phyloP scores from a whole-genome alignment of 192 early-diverging fungal genomes.

The Coemansia sp. region DNA sequence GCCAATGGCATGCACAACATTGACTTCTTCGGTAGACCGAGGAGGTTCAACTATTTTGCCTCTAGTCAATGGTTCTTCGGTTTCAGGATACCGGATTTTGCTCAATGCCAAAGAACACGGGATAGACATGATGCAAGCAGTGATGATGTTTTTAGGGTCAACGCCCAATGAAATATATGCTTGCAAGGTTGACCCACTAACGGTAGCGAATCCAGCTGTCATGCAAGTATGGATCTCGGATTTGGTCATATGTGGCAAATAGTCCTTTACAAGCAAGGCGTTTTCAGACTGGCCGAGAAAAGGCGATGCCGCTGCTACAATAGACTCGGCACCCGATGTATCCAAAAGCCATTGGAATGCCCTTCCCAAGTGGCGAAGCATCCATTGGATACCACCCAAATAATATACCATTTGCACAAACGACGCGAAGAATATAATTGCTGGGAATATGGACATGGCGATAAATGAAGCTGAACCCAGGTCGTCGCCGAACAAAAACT shows the following conservation, averaged over 20 bases:
- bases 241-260: conserved; percentile 76
- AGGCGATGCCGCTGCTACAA: conserved; percentile 82
- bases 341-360: conserved; percentile 66
- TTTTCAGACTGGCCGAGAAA: conserved; percentile 84
- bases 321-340: conserved; percentile 77
- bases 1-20: conserved; percentile 75
- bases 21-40: conserved; percentile 61
- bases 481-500: conserved; percentile 65
- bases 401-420: conserved; percentile 83
- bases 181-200: conserved; percentile 77
- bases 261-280: conserved; percentile 76
- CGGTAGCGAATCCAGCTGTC: conserved; percentile 87
- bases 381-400: conserved; percentile 78
- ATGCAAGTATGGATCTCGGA: conserved; percentile 86
- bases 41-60: conserved; percentile 63
- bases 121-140: conserved; percentile 88
- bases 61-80: conserved; percentile 73
- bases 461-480: conserved; percentile 55
- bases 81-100: conserved; percentile 85
- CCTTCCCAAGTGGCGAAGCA: conserved; percentile 64
- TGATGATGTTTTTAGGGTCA: conserved; percentile 64
- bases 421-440: conserved; percentile 85
- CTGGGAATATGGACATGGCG: conserved; percentile 72
- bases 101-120: conserved; percentile 78
- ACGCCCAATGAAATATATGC: conserved; percentile 74